Conservation (phyloP, 805 yeast species). For the Metschnikowia lochheadii region DNA sequence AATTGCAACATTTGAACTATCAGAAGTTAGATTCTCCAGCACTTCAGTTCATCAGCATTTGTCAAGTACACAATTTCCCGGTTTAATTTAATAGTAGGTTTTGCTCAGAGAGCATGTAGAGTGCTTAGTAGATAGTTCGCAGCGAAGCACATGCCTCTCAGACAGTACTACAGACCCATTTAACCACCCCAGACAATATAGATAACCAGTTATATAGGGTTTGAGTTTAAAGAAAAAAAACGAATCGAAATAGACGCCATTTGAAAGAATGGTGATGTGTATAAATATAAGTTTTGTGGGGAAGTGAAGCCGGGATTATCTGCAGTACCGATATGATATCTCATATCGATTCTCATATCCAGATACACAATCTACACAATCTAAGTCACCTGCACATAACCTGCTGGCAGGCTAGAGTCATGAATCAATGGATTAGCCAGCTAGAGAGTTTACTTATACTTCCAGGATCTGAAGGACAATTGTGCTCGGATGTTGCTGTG, state of each 20-base stretch:
- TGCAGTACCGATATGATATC: not conserved
- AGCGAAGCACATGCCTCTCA: too few species aligned
- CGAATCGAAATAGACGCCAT: too few species aligned
- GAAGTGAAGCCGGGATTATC: not conserved
- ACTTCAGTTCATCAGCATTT: not conserved
- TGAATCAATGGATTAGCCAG: not conserved
- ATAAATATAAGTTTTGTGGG: too few species aligned
- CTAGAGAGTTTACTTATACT: conserved; percentile 27
- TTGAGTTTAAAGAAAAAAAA: too few species aligned
- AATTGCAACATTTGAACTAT: not conserved
- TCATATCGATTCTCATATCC: not conserved
- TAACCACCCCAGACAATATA: too few species aligned
- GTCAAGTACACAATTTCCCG: not conserved
- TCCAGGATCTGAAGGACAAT: conserved; percentile 15
- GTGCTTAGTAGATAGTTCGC: too few species aligned
- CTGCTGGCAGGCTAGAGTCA: not conserved
- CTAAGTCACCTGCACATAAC: not conserved
- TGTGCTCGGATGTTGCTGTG: conserved; percentile 32
- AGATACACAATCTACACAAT: not conserved
- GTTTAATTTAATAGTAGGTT: not conserved
- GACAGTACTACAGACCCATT: too few species aligned
- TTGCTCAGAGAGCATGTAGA: too few species aligned
- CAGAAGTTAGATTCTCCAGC: not conserved
- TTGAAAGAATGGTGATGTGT: not conserved
- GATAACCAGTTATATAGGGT: too few species aligned